phyloP scores from a whole-genome alignment of 2,329 filamentous ascomycete species.

The Trichoderma hamatum region DNA sequence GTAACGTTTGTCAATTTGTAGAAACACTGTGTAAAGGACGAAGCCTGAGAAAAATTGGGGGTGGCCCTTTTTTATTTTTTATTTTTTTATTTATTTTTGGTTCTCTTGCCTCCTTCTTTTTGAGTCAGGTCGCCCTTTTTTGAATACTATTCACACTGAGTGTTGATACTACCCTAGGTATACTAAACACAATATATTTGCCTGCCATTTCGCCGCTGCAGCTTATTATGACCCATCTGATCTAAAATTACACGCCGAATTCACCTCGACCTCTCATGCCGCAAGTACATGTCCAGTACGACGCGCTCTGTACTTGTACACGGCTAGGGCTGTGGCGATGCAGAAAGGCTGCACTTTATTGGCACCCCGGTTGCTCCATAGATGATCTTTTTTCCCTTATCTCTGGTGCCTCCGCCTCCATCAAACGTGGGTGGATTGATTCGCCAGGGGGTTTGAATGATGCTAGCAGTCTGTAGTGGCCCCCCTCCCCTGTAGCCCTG shows the following conservation, averaged over 20 bases:
- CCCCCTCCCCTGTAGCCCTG: slow-evolving; percentile 20
- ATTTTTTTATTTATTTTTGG: background rate
- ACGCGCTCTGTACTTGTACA: slow-evolving; percentile 10
- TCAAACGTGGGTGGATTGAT: slow-evolving; percentile 42
- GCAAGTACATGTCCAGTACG: background rate
- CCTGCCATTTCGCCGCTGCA: background rate
- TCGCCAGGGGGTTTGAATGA: slow-evolving; percentile 34
- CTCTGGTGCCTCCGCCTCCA: slow-evolving; percentile 28
- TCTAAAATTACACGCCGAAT: slow-evolving; percentile 6
- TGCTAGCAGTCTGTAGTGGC: background rate
- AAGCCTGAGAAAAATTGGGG: slow-evolving; percentile 5
- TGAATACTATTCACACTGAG: background rate
- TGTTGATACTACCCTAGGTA: background rate
- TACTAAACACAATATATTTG: background rate
- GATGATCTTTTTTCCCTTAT: slow-evolving; percentile 27
- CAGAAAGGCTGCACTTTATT: slow-evolving; percentile 7
- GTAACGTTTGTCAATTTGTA: background rate
- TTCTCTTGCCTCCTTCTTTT: background rate
- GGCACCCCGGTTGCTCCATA: slow-evolving; percentile 2
- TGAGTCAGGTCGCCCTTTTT: background rate
- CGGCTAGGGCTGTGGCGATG: slow-evolving; percentile 27
- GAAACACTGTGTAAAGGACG: slow-evolving; percentile 16
- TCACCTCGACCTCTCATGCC: background rate
- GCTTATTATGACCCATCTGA: background rate
- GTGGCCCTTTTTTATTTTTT: background rate